Base-by-base conservation (phyloP, 371 early-diverging fungal species). In the Syncephalis plumigaleata region DNA sequence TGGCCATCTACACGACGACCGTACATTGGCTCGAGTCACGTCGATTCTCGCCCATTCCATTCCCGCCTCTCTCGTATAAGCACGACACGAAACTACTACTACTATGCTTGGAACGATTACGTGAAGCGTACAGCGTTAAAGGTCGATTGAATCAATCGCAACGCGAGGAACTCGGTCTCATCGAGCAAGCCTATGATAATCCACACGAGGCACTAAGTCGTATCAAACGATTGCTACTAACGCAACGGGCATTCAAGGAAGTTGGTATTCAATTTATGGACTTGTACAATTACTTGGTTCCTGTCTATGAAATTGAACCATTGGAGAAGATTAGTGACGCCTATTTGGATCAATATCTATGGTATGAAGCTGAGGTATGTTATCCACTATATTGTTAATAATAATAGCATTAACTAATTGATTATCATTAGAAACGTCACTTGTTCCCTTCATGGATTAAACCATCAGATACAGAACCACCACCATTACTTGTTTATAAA, bases 261-360 rank as follows among this genome's bases (percentile, higher is more conserved):
- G 93, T 96, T 9, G 92, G 91, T n/a, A 91, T 97, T 58, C 91
- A 94, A 67, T 94, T 97, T 56, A 92, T 92, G 92, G 96, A 97
- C 71, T 70, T 89, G 49, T 97, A 91, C 65, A 81, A 81, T 43
- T 88, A 94, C 55, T 63, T 94, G 60, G 85, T 91, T 48, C 96
- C 96, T 5, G 94, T 94, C 5, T 97, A 94, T 63, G 90, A 93
- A 53, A 79, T 98, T 5, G 97, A 95, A 57, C 92, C 97, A 23
- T 67, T 98, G 31, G 99, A 99, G 60, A 97, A 94, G 72, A 91
- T 98, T 47, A 91, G 92, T 0, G 99, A 99, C 66, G 93, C 96
- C 15, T 99, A 96, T 55, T 69, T 99, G 49, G 97, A 97, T 63
- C 96, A 96, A 59, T 98, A 98, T 59, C 72, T 98, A 20, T 98